Conservation (phyloP, 2,329 filamentous ascomycete genomes). For the Aspergillus latus region DNA sequence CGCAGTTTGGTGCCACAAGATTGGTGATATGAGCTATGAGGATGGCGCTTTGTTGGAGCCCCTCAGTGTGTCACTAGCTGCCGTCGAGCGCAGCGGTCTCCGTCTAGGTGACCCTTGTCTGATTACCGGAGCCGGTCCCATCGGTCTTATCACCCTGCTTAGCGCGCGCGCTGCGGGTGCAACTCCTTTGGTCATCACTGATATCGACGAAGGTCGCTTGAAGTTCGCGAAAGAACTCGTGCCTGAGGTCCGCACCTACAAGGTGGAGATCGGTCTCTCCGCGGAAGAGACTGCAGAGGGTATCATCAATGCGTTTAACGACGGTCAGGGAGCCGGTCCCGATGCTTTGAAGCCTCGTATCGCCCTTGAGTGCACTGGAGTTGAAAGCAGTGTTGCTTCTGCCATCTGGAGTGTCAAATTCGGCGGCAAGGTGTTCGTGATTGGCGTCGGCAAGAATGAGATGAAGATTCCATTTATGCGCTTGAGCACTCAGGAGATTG, state of each 20-base stretch:
- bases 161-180: constrained; percentile 85
- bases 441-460: constrained; percentile 92
- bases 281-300: constrained; percentile 70
- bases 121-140: constrained; percentile 90
- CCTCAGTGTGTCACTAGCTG: constrained; percentile 82
- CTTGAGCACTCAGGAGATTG: constrained; percentile 84
- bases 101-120: constrained; percentile 82
- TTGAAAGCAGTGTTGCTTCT: constrained; percentile 81
- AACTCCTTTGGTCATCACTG: constrained; percentile 87
- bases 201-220: constrained; percentile 84
- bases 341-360: constrained; percentile 74
- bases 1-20: constrained; percentile 93
- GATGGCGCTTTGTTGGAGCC: constrained; percentile 89
- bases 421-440: constrained; percentile 94
- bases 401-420: constrained; percentile 92
- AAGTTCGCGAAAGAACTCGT: constrained; percentile 81
- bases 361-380: constrained; percentile 89
- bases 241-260: constrained; percentile 74
- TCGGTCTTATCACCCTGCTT: constrained; percentile 83
- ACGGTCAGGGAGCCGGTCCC: constrained; percentile 33
- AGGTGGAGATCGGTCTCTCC: constrained; percentile 41
- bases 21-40: constrained; percentile 87
- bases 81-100: constrained; percentile 78
- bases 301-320: constrained; percentile 68
- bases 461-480: constrained; percentile 96